Conservation (phyloP, 768 basidiomycete genomes). For the Coprinopsis marcescibilis region DNA sequence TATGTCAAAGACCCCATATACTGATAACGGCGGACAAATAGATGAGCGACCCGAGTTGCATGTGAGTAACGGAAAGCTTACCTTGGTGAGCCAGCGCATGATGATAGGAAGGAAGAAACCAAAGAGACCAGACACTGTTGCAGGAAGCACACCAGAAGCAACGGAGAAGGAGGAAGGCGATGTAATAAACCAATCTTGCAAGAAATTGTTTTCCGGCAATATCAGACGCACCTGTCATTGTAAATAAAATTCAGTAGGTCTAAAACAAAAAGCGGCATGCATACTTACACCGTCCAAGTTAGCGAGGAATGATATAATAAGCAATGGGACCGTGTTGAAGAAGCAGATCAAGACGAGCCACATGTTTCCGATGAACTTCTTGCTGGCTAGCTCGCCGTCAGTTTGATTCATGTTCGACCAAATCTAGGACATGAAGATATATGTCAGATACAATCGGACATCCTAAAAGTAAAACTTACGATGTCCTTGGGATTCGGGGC, state of each 20-base stretch:
- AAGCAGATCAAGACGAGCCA: constrained; percentile 79
- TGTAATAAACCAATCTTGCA: constrained; percentile 60
- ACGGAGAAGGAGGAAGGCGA: constrained; percentile 72
- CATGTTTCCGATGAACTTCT: constrained; percentile 70
- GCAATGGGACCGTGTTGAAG: constrained; percentile 90
- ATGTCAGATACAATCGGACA: constrained; percentile 7
- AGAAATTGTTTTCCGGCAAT: too few relatives aligned
- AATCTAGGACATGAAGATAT: constrained; percentile 42
- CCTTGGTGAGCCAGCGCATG: constrained; percentile 85
- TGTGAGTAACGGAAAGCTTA: constrained; percentile 14
- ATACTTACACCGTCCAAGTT: constrained; percentile 74
- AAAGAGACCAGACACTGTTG: constrained; percentile 81
- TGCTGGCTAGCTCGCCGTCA: constrained; percentile 57
- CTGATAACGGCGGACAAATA: constrained; percentile 54
- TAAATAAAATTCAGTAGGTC: too few relatives aligned
- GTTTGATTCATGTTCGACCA: constrained; percentile 88
- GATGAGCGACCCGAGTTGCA: constrained; percentile 42
- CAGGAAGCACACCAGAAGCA: constrained; percentile 90
- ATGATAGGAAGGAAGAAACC: constrained; percentile 87
- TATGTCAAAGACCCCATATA: constrained; percentile 60
- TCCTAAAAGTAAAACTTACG: constrained; percentile 33
- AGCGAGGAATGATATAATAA: constrained; percentile 85
- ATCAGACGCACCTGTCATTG: too few relatives aligned
- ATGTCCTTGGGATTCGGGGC: constrained; percentile 91
- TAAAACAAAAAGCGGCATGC: constrained; percentile 1